phyloP scores from a whole-genome alignment of 768 basidiomycete species.

The Boletus coccyginus region DNA sequence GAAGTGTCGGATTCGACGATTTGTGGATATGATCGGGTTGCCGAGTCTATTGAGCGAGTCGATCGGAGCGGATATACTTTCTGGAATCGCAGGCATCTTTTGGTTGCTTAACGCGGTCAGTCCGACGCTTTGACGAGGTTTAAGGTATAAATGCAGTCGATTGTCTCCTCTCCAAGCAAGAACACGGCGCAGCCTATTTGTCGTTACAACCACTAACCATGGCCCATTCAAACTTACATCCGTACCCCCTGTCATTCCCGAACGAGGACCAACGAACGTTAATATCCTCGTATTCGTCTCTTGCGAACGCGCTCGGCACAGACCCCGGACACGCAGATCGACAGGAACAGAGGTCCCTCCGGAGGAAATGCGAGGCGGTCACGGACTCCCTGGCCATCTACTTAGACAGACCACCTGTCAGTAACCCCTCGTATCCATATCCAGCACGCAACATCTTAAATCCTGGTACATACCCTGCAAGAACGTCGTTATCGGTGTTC shows the following conservation, averaged over 20 bases:
- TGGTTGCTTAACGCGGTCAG: background rate
- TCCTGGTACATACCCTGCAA: slow-evolving; percentile 15
- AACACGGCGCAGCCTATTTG: background rate
- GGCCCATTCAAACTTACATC: slow-evolving; percentile 6
- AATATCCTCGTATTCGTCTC: slow-evolving; percentile 24
- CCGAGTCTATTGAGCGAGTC: background rate
- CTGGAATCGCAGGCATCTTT: background rate
- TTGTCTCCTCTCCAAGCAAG: background rate
- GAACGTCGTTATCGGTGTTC: slow-evolving; percentile 5
- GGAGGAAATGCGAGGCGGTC: slow-evolving; percentile 2
- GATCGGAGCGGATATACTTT: background rate
- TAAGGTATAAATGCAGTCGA: slow-evolving; percentile 20
- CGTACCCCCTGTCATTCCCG: slow-evolving; percentile 24
- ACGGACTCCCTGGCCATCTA: slow-evolving; percentile 17
- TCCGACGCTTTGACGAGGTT: slow-evolving; percentile 17
- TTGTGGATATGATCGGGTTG: slow-evolving; percentile 11
- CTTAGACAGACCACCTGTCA: slow-evolving; percentile 13
- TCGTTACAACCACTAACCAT: slow-evolving; percentile 14
- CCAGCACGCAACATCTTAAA: slow-evolving; percentile 30
- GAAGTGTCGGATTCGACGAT: background rate
- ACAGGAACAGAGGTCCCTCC: background rate
- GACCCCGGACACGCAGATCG: slow-evolving; percentile 10
- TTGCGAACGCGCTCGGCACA: slow-evolving; percentile 22
- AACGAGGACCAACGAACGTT: slow-evolving; percentile 13
- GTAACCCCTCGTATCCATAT: slow-evolving; percentile 26